Conservation (phyloP, 352 stramenopile species). For the Nannochloropsis limnetica region DNA sequence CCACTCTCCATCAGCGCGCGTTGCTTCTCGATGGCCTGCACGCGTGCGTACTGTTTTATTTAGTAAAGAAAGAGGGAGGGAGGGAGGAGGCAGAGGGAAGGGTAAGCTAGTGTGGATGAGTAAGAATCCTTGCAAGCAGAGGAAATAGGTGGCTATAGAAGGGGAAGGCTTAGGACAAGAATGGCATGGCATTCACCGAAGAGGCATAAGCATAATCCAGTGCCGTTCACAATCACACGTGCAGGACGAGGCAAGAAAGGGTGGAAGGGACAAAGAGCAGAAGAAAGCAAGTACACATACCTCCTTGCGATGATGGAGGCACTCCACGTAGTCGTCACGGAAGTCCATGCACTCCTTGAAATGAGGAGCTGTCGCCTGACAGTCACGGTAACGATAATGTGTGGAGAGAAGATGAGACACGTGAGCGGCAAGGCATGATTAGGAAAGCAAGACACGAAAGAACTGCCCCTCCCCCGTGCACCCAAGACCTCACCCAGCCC, state of each 20-base stretch:
- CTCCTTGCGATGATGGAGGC: conserved; percentile 39
- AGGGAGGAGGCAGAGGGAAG: background rate
- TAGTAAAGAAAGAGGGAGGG: background rate
- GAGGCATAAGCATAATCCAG: background rate
- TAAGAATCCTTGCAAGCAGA: background rate
- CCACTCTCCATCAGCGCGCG: conserved; percentile 16
- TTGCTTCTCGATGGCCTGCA: conserved; percentile 32
- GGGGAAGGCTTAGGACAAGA: background rate
- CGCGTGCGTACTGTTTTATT: conserved; percentile 29
- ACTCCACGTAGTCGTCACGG: conserved; percentile 38
- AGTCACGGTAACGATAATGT: background rate
- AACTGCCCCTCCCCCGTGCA: background rate
- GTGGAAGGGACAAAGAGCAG: background rate
- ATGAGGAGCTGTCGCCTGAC: conserved; percentile 5
- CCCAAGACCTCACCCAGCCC: background rate
- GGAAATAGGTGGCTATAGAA: background rate
- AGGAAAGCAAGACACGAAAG: background rate
- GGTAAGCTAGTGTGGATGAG: background rate
- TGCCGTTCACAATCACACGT: background rate
- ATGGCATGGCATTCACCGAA: background rate
- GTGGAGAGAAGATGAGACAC: background rate
- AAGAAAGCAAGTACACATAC: background rate
- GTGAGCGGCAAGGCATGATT: background rate
- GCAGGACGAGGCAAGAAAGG: background rate
- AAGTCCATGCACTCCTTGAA: conserved; percentile 38